Percentiles rank a stretch among this genome's conserved stretches.
These are phyloP conservation scores for Pythium volutum DNA, from an alignment of 352 stramenopile genomes.

Conservation along the genomic window DNA sequence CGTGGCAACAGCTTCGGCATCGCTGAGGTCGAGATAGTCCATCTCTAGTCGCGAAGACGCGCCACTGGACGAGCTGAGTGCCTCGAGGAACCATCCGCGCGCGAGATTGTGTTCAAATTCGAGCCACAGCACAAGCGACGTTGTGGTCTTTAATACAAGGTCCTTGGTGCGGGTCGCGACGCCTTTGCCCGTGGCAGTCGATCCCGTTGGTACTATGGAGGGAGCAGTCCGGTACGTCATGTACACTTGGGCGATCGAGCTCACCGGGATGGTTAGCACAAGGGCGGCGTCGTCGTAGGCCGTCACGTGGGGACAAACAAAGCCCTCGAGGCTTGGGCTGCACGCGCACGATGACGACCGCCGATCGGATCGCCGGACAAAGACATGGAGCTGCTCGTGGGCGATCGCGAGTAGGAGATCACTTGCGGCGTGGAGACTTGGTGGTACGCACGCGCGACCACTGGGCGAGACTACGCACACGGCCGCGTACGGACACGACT, in stretches of 20 bases:
- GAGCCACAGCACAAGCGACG: constrained; percentile 30
- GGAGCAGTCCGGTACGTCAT: constrained; percentile 36
- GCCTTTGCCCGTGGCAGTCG: constrained; percentile 1
- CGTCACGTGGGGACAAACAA: constrained; percentile 40
- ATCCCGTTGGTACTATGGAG: background rate
- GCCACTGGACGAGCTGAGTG: constrained; percentile 24
- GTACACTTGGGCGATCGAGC: constrained; percentile 33
- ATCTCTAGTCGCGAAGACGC: constrained; percentile 25
- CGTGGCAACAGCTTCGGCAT: background rate
- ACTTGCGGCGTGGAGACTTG: background rate
- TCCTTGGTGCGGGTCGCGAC: constrained; percentile 40
- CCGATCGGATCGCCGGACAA: constrained; percentile 4
- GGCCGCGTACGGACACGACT: constrained; percentile 12
- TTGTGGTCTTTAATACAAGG: constrained; percentile 26
- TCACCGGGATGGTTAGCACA: constrained; percentile 27
- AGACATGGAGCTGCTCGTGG: constrained; percentile 8
- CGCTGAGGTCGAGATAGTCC: constrained; percentile 38
- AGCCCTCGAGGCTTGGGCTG: constrained; percentile 18
- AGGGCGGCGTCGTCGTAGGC: constrained; percentile 33
- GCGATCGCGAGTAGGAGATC: constrained; percentile 21
- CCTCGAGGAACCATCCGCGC: constrained; percentile 43
- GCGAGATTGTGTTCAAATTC: constrained; percentile 55
- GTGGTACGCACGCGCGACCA: background rate
- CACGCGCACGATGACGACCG: constrained; percentile 22
- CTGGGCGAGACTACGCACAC: constrained; percentile 1